A percentile compares a stretch with the other conserved stretches of the same genome.
phyloP scores from a whole-genome alignment of 257 asterid genomes.

The Paulownia fortunei region DNA sequence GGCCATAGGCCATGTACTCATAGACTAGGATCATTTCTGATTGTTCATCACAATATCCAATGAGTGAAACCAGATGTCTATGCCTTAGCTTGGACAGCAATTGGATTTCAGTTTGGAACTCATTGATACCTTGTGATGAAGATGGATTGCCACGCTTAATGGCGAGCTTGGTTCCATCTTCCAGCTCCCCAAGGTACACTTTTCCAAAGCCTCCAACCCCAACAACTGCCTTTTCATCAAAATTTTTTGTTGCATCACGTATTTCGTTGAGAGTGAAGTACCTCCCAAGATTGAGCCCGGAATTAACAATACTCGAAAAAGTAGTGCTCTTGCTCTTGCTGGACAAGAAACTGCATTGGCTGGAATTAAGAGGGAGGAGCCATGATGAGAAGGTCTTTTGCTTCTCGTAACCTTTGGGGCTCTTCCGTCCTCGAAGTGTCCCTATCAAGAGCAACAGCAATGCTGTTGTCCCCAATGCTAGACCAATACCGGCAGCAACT shows the following conservation, averaged over 20 bases:
- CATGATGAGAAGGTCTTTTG: constrained; percentile 87
- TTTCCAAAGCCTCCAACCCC: constrained; percentile 98
- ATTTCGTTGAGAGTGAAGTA: constrained; percentile 67
- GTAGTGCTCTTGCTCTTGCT: constrained; percentile 67
- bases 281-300: constrained; percentile 70
- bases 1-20: constrained; percentile 85
- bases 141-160: constrained; percentile 89
- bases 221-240: constrained; percentile 67
- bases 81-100: constrained; percentile 87
- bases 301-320: constrained; percentile 55
- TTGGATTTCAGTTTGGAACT: constrained; percentile 83
- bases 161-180: constrained; percentile 73
- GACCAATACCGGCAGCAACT: constrained; percentile 56
- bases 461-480: constrained; percentile 51
- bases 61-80: constrained; percentile 82
- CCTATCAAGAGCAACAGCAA: constrained; percentile 40
- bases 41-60: constrained; percentile 88
- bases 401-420: constrained; percentile 66
- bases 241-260: constrained; percentile 70
- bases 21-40: constrained; percentile 88
- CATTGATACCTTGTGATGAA: constrained; percentile 88
- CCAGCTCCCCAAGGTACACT: constrained; percentile 71
- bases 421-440: constrained; percentile 38
- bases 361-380: constrained; percentile 76
- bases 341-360: constrained; percentile 75